Percentiles rank a stretch among this genome's conserved stretches.
phyloP scores from a whole-genome alignment of 1,284 basidiomycete genomes.

The Sphaerobolus stellatus region DNA sequence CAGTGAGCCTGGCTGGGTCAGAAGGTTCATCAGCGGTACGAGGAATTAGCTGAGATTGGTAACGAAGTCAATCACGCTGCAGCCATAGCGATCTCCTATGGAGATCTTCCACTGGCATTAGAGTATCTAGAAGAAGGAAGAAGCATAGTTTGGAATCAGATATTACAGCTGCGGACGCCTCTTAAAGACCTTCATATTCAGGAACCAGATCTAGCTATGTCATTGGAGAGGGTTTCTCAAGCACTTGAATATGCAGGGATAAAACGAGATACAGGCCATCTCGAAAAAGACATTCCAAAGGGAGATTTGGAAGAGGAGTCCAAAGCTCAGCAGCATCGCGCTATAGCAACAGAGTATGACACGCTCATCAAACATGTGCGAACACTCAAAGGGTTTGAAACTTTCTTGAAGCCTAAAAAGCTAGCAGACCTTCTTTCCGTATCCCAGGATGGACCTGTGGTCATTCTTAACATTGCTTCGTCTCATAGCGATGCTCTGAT shows the following conservation, averaged over 20 bases:
- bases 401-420: neutral
- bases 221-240: slow-evolving; percentile 12
- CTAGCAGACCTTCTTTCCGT: neutral
- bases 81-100: slow-evolving; percentile 6
- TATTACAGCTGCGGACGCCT: slow-evolving; percentile 20
- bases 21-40: slow-evolving; percentile 1
- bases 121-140: slow-evolving; percentile 27
- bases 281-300: neutral
- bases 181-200: slow-evolving; percentile 16
- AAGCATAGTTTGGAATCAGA: slow-evolving; percentile 23
- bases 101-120: slow-evolving; percentile 13
- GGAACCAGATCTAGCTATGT: slow-evolving; percentile 14
- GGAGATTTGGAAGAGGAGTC: neutral
- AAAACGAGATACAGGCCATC: too few relatives aligned
- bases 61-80: slow-evolving; percentile 10
- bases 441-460: slow-evolving; percentile 10
- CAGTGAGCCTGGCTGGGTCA: slow-evolving; percentile 10
- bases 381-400: neutral
- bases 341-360: slow-evolving; percentile 18
- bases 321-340: slow-evolving; percentile 9
- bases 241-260: slow-evolving; percentile 1
- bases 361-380: slow-evolving; percentile 12
- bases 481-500: slow-evolving; percentile 15
- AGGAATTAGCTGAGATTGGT: neutral
- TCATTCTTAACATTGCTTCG: slow-evolving; percentile 12